A percentile compares a stretch with the other conserved stretches of the same genome.
phyloP scores from a whole-genome alignment of 306 rosid species.

The Fagus crenata region DNA sequence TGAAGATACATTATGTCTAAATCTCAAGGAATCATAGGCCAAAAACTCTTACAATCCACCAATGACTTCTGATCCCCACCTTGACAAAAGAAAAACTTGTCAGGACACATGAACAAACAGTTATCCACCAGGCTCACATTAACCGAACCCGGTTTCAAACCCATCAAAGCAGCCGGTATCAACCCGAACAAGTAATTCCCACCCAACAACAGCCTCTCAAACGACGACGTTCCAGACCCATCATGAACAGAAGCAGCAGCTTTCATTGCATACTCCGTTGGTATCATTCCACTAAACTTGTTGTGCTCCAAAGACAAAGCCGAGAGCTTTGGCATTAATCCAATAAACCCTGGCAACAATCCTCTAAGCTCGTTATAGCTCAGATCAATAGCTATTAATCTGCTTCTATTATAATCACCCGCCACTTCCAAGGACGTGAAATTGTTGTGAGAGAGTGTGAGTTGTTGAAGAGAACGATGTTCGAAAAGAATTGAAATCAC shows the following conservation, averaged over 20 bases:
- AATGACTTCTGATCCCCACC: conserved; percentile 66
- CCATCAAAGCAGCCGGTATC: conserved; percentile 54
- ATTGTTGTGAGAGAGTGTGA: conserved; percentile 61
- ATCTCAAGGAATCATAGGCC: conserved; percentile 47
- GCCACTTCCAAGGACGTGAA: conserved; percentile 47
- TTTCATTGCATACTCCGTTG: conserved; percentile 65
- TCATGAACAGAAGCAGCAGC: conserved; percentile 45
- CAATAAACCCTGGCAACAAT: conserved; percentile 55
- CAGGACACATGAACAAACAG: conserved; percentile 70
- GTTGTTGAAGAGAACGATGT: conserved; percentile 65
- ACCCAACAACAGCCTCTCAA: conserved; percentile 59
- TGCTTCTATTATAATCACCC: conserved; percentile 13
- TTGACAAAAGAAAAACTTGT: conserved; percentile 62
- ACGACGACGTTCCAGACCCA: conserved; percentile 39
- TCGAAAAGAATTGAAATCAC: conserved; percentile 52
- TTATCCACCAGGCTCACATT: conserved; percentile 60
- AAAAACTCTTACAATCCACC: conserved; percentile 43
- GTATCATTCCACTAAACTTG: conserved; percentile 64
- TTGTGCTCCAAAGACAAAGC: conserved; percentile 77
- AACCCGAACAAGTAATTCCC: conserved; percentile 73
- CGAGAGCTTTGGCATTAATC: conserved; percentile 61
- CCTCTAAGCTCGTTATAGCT: conserved; percentile 62
- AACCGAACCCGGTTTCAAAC: conserved; percentile 58
- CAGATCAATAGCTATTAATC: conserved; percentile 65
- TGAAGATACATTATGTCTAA: neutral